Conservation (phyloP, 306 rosid species). For the Dryas drummondii region DNA sequence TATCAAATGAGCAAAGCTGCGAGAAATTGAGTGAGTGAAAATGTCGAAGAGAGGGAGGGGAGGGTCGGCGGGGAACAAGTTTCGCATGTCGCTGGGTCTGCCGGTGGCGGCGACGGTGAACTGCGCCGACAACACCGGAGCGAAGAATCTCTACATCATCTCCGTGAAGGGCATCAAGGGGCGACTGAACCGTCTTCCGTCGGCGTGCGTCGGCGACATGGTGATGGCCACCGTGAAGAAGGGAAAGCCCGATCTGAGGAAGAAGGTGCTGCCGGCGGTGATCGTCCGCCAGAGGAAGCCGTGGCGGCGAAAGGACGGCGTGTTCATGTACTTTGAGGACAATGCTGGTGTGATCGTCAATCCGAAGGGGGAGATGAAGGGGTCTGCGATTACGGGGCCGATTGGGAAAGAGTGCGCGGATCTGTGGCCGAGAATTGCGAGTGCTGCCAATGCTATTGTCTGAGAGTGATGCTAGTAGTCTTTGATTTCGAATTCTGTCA, state of each 20-base stretch:
- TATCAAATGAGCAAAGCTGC: not conserved
- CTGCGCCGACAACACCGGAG: conserved; percentile 90
- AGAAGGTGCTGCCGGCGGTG: conserved; percentile 90
- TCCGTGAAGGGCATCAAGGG: conserved; percentile 96
- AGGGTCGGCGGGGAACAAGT: conserved; percentile 91
- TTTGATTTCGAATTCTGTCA: not conserved
- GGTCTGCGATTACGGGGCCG: conserved; percentile 88
- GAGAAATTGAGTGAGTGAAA: conserved; percentile 1
- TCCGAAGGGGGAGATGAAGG: conserved; percentile 95
- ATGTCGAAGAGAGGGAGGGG: conserved; percentile 68
- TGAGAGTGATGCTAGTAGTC: conserved; percentile 18
- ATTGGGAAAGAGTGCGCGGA: conserved; percentile 92
- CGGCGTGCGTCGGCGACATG: conserved; percentile 95
- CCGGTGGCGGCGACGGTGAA: conserved; percentile 97
- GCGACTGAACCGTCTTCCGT: conserved; percentile 75
- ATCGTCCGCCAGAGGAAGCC: conserved; percentile 93
- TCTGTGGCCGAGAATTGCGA: conserved; percentile 93
- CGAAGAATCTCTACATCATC: conserved; percentile 84
- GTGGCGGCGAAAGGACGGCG: conserved; percentile 95
- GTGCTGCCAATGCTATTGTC: conserved; percentile 90
- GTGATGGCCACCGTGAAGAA: conserved; percentile 97
- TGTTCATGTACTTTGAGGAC: conserved; percentile 91
- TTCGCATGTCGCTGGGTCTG: conserved; percentile 90
- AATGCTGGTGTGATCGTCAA: conserved; percentile 89
- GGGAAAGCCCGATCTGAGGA: conserved; percentile 87